Evolutionary conservation across 2,329 filamentous ascomycete species (phyloP), one percentile per base, ranked within the genome.

Genomic region (Verticillium isaacii): DNA sequence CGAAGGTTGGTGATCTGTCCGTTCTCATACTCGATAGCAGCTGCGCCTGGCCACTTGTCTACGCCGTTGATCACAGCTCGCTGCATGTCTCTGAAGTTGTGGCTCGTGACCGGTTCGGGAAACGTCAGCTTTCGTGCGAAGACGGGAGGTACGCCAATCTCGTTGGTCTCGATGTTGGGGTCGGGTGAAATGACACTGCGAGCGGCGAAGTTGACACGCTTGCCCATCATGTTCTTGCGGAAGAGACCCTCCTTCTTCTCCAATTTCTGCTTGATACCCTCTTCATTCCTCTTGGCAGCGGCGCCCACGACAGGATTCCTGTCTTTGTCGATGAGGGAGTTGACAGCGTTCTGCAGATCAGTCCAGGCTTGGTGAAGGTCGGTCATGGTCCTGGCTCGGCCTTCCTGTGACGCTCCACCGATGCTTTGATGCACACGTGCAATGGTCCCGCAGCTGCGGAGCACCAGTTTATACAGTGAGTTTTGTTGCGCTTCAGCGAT

Each of bases 191-290:
- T 99, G 74, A 99, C 95, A 83, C 91, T 96, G 74, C 95, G 90
- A 41, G 95, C 95, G 58, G 95, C 95, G 74, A 95, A 98, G 75
- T 99, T 98, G 78, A 99, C 95, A 81, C 95, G 93, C 82, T 99
- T 99, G 64, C 95, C 95, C 95, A 99, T 99, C 95, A 99, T 98
- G 77, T 99, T 97, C 81, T 97, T 98, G 69, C 95, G 85, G 82
- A 99, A 99, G 34, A 99, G 83, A 66, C 95, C 95, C 72, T 99
- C 96, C 78, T 99, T 99, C 82, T 99, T 99, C 78, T 99, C 95
- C 32, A 99, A 83, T 72, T 93, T 90, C 73, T 99, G 95, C 78
- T 99, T 99, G 78, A 99, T 96, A 68, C 96, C 95, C 66, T 97
- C 93, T 64, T 96, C 91, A 60, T 92, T 90, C 61, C 88, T 84